These are phyloP conservation scores for Moesziomyces antarcticus DNA, from an alignment of 1,284 basidiomycete species.

Conservation along the genomic window DNA sequence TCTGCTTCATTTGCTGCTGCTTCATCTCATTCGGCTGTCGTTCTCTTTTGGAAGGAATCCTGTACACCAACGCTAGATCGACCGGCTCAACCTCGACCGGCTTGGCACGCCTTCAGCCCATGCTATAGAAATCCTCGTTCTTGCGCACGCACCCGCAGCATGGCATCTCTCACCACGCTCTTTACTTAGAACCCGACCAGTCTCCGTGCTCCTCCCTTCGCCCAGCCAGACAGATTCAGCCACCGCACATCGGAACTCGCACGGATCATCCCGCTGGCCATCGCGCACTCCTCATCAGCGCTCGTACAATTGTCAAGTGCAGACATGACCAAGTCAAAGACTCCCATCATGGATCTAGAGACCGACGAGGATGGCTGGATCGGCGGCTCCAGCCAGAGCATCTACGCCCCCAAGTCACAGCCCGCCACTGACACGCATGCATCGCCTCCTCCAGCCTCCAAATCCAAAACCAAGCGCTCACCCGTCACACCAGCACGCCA, in stretches of 20 bases:
- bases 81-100: not conserved
- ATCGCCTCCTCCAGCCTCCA: conserved; percentile 27
- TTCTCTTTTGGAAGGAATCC: not conserved
- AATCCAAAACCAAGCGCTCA: conserved; percentile 8
- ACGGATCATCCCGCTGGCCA: conserved; percentile 54
- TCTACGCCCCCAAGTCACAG: conserved; percentile 37
- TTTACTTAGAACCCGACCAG: conserved; percentile 56
- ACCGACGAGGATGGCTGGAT: conserved; percentile 49
- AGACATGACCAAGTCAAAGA: conserved; percentile 18
- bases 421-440: conserved; percentile 5
- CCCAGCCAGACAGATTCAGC: conserved; percentile 47
- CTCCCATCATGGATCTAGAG: conserved; percentile 33
- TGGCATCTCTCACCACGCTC: conserved; percentile 51
- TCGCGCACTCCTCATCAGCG: conserved; percentile 22
- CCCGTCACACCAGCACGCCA: conserved; percentile 22
- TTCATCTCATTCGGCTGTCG: no score
- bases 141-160: conserved; percentile 10
- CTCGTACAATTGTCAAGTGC: conserved; percentile 24
- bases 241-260: conserved; percentile 29
- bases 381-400: conserved; percentile 50
- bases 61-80: not conserved
- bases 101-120: not conserved
- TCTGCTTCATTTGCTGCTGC: no score
- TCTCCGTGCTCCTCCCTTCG: conserved; percentile 49
- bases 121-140: conserved; percentile 1